phyloP scores from a whole-genome alignment of 306 rosid genomes.

The Argentina anserina region DNA sequence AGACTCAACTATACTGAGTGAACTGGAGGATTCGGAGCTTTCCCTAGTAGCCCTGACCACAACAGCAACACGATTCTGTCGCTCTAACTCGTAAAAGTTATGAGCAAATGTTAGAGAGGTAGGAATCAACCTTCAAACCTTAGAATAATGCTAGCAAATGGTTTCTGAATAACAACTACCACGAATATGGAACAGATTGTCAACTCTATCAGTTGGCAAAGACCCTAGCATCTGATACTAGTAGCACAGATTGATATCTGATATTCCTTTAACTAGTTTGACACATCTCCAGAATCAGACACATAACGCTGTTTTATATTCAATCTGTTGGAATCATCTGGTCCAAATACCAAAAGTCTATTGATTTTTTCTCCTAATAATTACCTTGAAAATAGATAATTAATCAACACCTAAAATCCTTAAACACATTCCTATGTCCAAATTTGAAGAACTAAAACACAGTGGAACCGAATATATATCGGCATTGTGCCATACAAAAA shows the following conservation, averaged over 20 bases:
- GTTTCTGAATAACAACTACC: conserved; percentile 7
- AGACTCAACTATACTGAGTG: conserved; percentile 60
- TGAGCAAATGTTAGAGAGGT: neutral
- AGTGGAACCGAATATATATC: neutral
- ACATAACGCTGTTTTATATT: neutral
- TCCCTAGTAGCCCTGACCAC: conserved; percentile 67
- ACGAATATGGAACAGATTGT: neutral
- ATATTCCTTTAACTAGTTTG: neutral
- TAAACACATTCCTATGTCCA: neutral
- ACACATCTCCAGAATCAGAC: neutral
- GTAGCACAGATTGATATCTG: neutral
- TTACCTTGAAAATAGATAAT: neutral
- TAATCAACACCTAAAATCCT: neutral
- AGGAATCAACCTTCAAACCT: conserved; percentile 6
- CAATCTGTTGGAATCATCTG: neutral
- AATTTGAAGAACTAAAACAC: neutral
- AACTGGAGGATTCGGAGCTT: conserved; percentile 67
- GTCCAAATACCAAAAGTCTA: neutral
- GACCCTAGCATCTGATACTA: no score
- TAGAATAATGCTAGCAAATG: neutral
- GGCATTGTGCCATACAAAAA: neutral
- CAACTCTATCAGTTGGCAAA: conserved; percentile 3
- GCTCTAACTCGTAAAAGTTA: conserved; percentile 39
- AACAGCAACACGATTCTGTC: conserved; percentile 28
- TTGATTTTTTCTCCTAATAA: no score